Evolutionary conservation across 179 eudicot species (phyloP), one percentile per base, ranked within the genome.

Genomic region (Actinidia polygama): DNA sequence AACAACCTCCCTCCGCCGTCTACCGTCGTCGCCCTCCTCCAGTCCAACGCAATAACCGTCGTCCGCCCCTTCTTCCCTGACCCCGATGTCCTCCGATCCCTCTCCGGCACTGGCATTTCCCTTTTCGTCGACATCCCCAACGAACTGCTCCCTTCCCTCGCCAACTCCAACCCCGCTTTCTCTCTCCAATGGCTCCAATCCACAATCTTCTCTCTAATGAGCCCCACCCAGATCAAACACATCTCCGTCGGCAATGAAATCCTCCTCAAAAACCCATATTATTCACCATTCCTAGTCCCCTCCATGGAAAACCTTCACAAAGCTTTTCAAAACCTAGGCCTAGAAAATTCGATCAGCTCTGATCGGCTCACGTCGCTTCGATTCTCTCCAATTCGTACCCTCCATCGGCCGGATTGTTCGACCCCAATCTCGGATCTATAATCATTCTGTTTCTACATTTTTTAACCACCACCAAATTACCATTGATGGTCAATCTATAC

Each of bases 401-500:
- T 8, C 94, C 96, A n/a, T 94, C 96, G 0, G 84, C 87, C 50
- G 91, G 90, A 73, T 69, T 70, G 26, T 94, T 94, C 58, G 86
- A 88, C 47, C 87, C 82, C 4, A 69, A 86, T 66, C 62, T 89
- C 24, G 47, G n/a, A 59, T 67, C 87, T 0, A 53, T 81, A 10
- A 85, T 94, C 80, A 68, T 46, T 15, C 85, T 89, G 0, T 86
- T 93, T 3, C 78, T 94, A 44, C 86, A 89, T 4, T 93, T 89
- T 80, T 75, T 94, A 21, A 80, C 75, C 8, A 88, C 91, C 16
- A 86, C 88, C 0, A 81, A 85, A 21, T 90, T 93, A 4, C 96
- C 94, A 1, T 88, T 93, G 62, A 94, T 93, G 98, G 88, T 94
- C 30, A 94, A 94, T 68, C 88, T 93, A 15, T 94, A 94, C 86